Evolutionary conservation across 202 grass and related monocot genomes (phyloP).

Genomic region (Zoysia matrella): DNA sequence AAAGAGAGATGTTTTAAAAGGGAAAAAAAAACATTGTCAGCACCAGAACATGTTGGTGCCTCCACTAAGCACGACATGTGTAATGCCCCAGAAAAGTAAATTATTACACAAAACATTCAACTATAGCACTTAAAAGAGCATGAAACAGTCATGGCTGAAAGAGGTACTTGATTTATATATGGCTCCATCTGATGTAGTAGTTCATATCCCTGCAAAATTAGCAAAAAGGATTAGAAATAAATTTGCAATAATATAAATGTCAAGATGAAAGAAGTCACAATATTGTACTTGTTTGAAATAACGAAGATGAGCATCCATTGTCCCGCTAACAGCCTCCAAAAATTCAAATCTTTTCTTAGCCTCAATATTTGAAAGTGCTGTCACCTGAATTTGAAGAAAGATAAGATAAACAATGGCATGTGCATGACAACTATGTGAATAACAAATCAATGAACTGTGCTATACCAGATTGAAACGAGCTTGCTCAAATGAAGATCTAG

Average conservation of each 20-base stretch:
- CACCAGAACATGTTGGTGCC: background rate
- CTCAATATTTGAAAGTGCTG: conserved; percentile 95
- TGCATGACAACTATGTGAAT: conserved; percentile 24
- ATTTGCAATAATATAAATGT: conserved; percentile 32
- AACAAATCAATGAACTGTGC: conserved; percentile 30
- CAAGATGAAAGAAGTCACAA: conserved; percentile 35
- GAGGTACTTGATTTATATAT: conserved; percentile 90
- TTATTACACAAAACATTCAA: conserved; percentile 19
- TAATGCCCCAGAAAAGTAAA: background rate
- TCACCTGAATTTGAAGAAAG: conserved; percentile 62
- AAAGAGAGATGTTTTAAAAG: conserved; percentile 21
- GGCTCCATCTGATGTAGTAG: conserved; percentile 98
- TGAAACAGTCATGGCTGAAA: conserved; percentile 29
- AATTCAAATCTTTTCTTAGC: conserved; percentile 99
- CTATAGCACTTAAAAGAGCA: conserved; percentile 11
- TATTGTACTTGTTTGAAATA: conserved; percentile 97
- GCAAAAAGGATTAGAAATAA: conserved; percentile 37
- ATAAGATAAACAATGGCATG: conserved; percentile 22
- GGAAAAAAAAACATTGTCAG: background rate
- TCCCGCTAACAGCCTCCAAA: conserved; percentile 98
- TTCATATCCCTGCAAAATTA: conserved; percentile 93
- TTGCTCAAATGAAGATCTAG: conserved; percentile 99
- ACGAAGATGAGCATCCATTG: conserved; percentile 99
- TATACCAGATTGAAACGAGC: conserved; percentile 92
- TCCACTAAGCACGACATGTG: conserved; percentile 3